Base-by-base conservation (phyloP, 78 protist species). In the Cavenderia fasciculata region DNA sequence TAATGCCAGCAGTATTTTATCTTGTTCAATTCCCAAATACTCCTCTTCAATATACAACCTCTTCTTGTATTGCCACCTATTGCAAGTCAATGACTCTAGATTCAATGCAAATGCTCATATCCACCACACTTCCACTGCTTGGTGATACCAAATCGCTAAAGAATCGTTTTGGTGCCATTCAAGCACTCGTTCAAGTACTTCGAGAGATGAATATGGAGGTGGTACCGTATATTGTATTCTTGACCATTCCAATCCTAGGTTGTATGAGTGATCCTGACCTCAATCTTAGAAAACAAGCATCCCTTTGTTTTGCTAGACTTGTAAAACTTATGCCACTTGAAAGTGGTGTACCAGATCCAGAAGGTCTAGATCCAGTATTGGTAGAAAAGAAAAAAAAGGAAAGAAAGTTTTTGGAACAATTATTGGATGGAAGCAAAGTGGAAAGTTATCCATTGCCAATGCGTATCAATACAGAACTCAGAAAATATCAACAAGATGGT, bases 401-500 rank as follows among this genome's bases (percentile, higher is more conserved):
- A 61, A 12, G 95, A 18, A 76, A 72, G 44, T 92, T 92, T 68
- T 44, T 92, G 21, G 88, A 92, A 29, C 95, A 92, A 29, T 44
- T 92, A 0, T 21, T 92, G 0, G 95, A 78, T 31, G 95, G 95
- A 7, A 56, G 73, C 7, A 76, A 92, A 49, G 85, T 92, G 19
- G 95, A 92, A 34, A 63, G 49, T 6, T 92, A 77, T 46, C 90
- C 84, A 29, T 54, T 84, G 2, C 90, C 85, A 43, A 73, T 92
- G 44, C 85, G 85, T 47, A 97, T 97, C 57, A 85, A 82, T 54
- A 91, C 92, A 2, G 90, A 93, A 46, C 72, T 97, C 71, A 87
- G 99, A 12, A 38, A 33, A 23, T 98, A 98, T 78, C 99, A 98
- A 91, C 95, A 69, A 43, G 98, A 96, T 27, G 99, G 99, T 44